Percentiles rank a stretch among this genome's conserved stretches.
Conservation (phyloP, 441 rosid genomes). For the Pelargonium fulgidum region DNA sequence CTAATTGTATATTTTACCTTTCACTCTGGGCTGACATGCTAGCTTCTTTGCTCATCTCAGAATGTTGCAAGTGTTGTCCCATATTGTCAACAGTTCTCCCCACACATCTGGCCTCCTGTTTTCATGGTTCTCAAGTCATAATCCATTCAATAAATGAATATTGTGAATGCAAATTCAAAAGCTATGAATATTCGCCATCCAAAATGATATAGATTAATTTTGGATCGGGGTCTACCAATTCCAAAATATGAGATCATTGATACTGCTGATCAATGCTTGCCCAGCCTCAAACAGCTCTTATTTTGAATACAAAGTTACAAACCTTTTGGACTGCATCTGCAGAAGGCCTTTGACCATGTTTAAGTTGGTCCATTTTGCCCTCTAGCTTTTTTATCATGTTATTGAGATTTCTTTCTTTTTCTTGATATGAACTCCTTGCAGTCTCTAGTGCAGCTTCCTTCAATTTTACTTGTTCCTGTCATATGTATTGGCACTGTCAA, state of each 20-base stretch:
- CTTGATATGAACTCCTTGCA: conserved; percentile 39
- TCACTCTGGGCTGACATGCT: conserved; percentile 16
- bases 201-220: neutral
- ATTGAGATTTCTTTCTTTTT: conserved; percentile 43
- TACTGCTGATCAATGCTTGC: too few relatives aligned
- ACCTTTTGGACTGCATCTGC: neutral
- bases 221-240: neutral
- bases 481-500: conserved; percentile 4
- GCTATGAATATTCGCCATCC: neutral
- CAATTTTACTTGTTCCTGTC: conserved; percentile 52
- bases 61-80: neutral
- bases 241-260: too few relatives aligned
- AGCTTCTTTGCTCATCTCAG: neutral
- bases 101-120: conserved; percentile 2
- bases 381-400: conserved; percentile 24
- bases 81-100: neutral
- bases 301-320: too few relatives aligned
- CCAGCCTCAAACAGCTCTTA: neutral
- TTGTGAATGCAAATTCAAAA: neutral
- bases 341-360: neutral
- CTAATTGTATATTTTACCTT: conserved; percentile 32
- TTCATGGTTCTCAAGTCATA: neutral
- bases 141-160: neutral
- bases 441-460: conserved; percentile 57
- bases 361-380: conserved; percentile 26